Evolutionary conservation across 2,329 filamentous ascomycete species (phyloP), one percentile per base, ranked within the genome.

Genomic region (Neophaeococcomyces aloes): DNA sequence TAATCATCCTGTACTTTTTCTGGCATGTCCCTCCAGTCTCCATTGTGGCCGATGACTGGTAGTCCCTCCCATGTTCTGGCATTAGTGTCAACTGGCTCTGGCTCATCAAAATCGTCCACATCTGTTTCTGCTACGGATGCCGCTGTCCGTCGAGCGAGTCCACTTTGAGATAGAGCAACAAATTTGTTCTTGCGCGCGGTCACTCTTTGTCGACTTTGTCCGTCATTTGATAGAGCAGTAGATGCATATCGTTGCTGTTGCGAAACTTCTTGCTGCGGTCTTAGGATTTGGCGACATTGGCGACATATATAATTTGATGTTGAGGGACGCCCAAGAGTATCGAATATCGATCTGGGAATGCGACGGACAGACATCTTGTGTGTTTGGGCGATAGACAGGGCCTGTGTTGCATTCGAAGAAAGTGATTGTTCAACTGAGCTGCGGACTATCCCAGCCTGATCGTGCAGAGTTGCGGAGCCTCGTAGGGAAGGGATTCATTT

Each of bases 11-110:
- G 54, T 11, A 57, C 48, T 25, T 58, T 57, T 36, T 61, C 56
- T 29, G 62, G 61, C 17, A 60, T 48, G 32, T 66, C 56, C 29
- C 50, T 56, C 64, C 64, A 69, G 45, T 56, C 59, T 31, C 61
- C 63, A 36, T 68, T 55, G 46, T 68, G 66, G 5, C 79, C 79
- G 27, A 81, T 65, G 38, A 61, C 62, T 51, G 72, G 65, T 46
- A 82, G 58, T 0, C 69, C 71, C 42, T 74, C 62, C 70, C 72
- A 75, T 3, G 62, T 69, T 27, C 57, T 57, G 19, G 73, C 68
- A 14, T 64, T 64, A 39, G 62, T 55, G 58, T 76, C 76, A 8
- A n/a, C 34, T 18, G 41, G n/a, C n/a, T 47, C 32, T n/a, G n/a
- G n/a, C n/a, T n/a, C n/a, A n/a, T n/a, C n/a, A n/a, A n/a, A 5